A percentile compares a stretch with the other conserved stretches of the same genome.
phyloP scores from a whole-genome alignment of 2,329 filamentous ascomycete genomes.

The Stromatinia cepivora region DNA sequence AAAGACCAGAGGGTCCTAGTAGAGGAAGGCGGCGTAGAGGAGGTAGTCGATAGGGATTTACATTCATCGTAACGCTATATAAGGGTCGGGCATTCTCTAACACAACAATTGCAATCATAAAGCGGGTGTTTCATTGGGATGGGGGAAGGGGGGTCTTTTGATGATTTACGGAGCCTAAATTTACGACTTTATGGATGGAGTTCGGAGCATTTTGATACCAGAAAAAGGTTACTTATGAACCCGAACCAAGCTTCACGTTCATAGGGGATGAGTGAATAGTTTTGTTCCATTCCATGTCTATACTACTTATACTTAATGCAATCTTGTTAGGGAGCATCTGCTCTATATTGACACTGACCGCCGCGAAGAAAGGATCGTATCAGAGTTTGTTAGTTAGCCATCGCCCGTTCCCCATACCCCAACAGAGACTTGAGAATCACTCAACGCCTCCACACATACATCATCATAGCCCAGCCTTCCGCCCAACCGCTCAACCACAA shows the following conservation, averaged over 20 bases:
- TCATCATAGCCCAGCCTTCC: conserved; percentile 46
- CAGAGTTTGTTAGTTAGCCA: conserved; percentile 23
- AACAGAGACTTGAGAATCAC: conserved; percentile 39
- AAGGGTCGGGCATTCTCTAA: not conserved
- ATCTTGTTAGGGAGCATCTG: not conserved
- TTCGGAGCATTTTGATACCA: conserved; percentile 21
- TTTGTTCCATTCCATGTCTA: conserved; percentile 13
- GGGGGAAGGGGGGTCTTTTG: not conserved
- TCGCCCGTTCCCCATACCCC: conserved; percentile 41
- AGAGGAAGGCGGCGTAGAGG: conserved; percentile 70
- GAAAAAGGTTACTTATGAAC: not conserved
- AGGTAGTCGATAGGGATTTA: conserved; percentile 21
- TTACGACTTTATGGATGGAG: conserved; percentile 27
- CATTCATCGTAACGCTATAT: not conserved
- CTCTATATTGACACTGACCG: not conserved
- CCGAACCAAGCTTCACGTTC: not conserved
- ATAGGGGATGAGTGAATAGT: not conserved
- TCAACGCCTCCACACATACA: conserved; percentile 55
- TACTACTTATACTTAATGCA: conserved; percentile 9
- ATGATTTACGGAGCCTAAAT: not conserved
- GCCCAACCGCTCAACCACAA: conserved; percentile 81
- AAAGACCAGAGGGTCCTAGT: conserved; percentile 79
- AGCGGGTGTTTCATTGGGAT: not conserved
- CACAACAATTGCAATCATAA: not conserved
- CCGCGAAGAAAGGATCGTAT: not conserved